Conservation (phyloP, 805 yeast species). For the Ogataea paradorogensis region DNA sequence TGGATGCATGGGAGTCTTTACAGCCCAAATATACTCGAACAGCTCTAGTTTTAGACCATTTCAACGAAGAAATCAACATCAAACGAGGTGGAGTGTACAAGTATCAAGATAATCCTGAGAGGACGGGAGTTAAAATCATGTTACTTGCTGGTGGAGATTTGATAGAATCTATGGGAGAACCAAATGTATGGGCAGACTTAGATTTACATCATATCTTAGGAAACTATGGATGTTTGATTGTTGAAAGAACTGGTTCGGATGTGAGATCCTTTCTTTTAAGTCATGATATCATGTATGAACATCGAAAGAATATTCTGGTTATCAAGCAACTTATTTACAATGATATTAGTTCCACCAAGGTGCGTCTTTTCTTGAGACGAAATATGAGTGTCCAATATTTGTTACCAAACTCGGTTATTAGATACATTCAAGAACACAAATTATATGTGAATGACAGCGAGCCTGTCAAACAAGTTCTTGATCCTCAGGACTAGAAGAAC, state of each 20-base stretch:
- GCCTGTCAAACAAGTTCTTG: constrained; percentile 86
- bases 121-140: constrained; percentile 85
- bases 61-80: constrained; percentile 90
- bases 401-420: constrained; percentile 88
- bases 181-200: constrained; percentile 97
- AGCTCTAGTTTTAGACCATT: constrained; percentile 93
- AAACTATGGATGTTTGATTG: constrained; percentile 92
- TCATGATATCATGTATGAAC: constrained; percentile 97
- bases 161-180: constrained; percentile 99
- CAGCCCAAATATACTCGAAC: constrained; percentile 91
- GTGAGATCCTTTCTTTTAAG: constrained; percentile 87
- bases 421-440: constrained; percentile 91
- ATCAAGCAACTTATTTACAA: constrained; percentile 95
- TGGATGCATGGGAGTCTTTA: constrained; percentile 97
- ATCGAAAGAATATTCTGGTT: constrained; percentile 86
- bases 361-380: constrained; percentile 84
- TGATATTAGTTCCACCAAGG: constrained; percentile 94
- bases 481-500: constrained; percentile 24
- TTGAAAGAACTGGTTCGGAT: constrained; percentile 95
- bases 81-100: constrained; percentile 80
- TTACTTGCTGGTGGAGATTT: constrained; percentile 96
- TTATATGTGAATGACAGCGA: constrained; percentile 83
- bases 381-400: constrained; percentile 97
- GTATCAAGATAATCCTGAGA: constrained; percentile 50
- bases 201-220: constrained; percentile 95